Evolutionary conservation across 2,329 filamentous ascomycete species (phyloP).

Genomic region (Diaporthe vaccinii): DNA sequence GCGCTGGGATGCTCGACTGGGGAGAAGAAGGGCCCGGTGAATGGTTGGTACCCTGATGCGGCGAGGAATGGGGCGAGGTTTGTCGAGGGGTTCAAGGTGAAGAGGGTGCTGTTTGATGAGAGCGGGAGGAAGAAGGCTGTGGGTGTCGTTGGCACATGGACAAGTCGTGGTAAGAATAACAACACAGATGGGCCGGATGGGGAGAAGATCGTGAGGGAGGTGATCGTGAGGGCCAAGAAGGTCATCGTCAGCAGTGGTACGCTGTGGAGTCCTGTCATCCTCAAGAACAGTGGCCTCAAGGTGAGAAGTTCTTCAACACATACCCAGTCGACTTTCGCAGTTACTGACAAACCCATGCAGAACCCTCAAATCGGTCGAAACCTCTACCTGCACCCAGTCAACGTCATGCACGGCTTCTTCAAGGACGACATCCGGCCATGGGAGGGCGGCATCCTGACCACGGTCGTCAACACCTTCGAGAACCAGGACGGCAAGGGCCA

Average conservation of each 20-base stretch:
- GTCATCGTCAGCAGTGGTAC: constrained; percentile 81
- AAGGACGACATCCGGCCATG: constrained; percentile 75
- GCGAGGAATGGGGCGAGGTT: constrained; percentile 80
- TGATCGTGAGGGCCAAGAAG: constrained; percentile 80
- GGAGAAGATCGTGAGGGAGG: constrained; percentile 65
- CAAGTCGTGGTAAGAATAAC: constrained; percentile 72
- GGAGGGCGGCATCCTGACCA: constrained; percentile 81
- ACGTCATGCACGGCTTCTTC: constrained; percentile 70
- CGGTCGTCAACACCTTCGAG: constrained; percentile 81
- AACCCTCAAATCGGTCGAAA: constrained; percentile 87
- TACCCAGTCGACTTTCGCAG: accelerated
- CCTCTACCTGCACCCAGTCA: constrained; percentile 84
- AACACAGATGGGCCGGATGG: constrained; percentile 46
- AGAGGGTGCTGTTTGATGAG: constrained; percentile 77
- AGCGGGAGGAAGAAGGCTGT: constrained; percentile 67
- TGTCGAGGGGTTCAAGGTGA: constrained; percentile 81
- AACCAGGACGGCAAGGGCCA: constrained; percentile 83
- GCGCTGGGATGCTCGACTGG: constrained; percentile 71
- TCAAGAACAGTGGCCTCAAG: constrained; percentile 80
- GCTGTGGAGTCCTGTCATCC: constrained; percentile 78
- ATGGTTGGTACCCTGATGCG: constrained; percentile 82
- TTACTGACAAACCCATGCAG: constrained; percentile 48
- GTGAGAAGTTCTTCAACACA: constrained; percentile 51
- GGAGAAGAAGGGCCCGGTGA: constrained; percentile 81
- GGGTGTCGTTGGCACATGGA: constrained; percentile 81